phyloP scores from a whole-genome alignment of 306 rosid genomes.

The Adenanthera pavonina region DNA sequence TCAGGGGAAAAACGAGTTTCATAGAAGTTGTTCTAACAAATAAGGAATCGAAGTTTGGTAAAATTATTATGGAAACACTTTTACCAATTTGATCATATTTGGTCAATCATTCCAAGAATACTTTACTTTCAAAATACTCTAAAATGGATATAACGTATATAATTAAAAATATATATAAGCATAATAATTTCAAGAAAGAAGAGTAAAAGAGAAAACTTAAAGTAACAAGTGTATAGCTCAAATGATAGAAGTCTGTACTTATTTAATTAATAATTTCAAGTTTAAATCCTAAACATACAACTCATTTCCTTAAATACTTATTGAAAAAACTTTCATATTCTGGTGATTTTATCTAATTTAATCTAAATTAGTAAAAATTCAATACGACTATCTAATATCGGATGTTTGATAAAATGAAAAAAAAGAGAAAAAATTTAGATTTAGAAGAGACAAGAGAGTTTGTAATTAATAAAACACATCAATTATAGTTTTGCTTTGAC shows the following conservation, averaged over 20 bases:
- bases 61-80: neutral
- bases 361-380: too few species aligned
- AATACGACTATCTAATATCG: too few species aligned
- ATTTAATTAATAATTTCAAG: too few species aligned
- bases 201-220: neutral
- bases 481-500: constrained; percentile 1
- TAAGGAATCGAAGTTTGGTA: neutral
- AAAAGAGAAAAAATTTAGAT: too few species aligned
- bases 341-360: too few species aligned
- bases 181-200: neutral
- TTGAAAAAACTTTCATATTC: too few species aligned
- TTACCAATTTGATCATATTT: neutral
- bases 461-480: constrained; percentile 2
- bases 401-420: too few species aligned
- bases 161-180: neutral
- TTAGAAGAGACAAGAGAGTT: neutral
- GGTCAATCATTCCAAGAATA: neutral
- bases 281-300: too few species aligned
- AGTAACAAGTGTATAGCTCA: neutral
- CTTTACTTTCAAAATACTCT: neutral
- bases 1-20: neutral
- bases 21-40: too few species aligned
- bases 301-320: too few species aligned
- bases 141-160: neutral
- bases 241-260: too few species aligned